These are phyloP conservation scores for Neurospora tetraspora DNA, from an alignment of 495 filamentous ascomycete species.

Conservation along the genomic window DNA sequence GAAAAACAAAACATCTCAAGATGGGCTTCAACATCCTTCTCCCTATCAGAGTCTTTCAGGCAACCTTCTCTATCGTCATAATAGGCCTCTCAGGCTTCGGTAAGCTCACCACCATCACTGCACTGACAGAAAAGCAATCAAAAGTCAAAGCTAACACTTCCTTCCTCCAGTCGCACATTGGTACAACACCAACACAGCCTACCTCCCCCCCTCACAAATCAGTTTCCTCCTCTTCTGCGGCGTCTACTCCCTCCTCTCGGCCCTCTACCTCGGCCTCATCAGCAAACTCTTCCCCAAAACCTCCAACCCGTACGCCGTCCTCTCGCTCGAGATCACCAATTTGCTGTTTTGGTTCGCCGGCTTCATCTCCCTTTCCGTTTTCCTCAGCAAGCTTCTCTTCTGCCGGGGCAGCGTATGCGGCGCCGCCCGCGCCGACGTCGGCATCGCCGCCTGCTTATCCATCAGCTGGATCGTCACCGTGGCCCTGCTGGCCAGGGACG, in stretches of 20 bases:
- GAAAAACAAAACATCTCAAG: background rate
- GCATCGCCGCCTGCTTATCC: constrained; percentile 35
- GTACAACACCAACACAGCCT: constrained; percentile 38
- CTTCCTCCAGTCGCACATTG: constrained; percentile 35
- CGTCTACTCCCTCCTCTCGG: constrained; percentile 55
- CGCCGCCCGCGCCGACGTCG: constrained; percentile 36
- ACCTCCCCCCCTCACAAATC: constrained; percentile 44
- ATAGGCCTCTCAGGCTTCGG: constrained; percentile 62
- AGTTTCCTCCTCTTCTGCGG: constrained; percentile 64
- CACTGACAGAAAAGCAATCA: background rate
- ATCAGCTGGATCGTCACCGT: constrained; percentile 33
- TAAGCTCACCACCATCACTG: constrained; percentile 27
- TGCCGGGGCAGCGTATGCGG: constrained; percentile 42
- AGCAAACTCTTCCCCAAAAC: constrained; percentile 43
- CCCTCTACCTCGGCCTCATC: constrained; percentile 54
- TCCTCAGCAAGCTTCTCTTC: constrained; percentile 45
- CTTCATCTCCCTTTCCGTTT: constrained; percentile 60
- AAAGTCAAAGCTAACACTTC: constrained; percentile 6
- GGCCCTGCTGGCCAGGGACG: constrained; percentile 22
- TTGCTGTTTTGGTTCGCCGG: constrained; percentile 76
- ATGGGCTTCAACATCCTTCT: constrained; percentile 17
- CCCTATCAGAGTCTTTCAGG: constrained; percentile 40
- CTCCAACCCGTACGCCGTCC: constrained; percentile 47
- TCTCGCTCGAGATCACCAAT: constrained; percentile 54
- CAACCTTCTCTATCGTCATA: constrained; percentile 53